Percentiles rank a stretch among this genome's conserved stretches.
phyloP scores from a whole-genome alignment of 2,329 filamentous ascomycete genomes.

The Aureobasidium sp. region DNA sequence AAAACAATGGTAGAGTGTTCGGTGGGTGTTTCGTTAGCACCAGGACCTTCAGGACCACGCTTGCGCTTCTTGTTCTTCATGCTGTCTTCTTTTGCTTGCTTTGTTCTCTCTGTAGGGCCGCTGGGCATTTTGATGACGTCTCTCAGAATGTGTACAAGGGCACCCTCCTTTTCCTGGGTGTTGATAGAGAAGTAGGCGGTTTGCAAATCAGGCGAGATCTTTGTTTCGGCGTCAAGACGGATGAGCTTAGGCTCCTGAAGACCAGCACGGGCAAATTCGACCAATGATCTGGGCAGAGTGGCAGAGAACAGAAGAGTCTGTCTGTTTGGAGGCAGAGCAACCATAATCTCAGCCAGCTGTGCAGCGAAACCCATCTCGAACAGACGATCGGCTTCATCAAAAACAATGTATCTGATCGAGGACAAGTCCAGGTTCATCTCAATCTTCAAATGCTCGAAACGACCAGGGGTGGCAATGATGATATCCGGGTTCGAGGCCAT shows the following conservation, averaged over 20 bases:
- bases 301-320: constrained; percentile 95
- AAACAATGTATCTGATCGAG: constrained; percentile 88
- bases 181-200: constrained; percentile 94
- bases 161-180: constrained; percentile 86
- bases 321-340: constrained; percentile 72
- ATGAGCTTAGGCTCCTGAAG: constrained; percentile 87
- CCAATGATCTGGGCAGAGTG: constrained; percentile 84
- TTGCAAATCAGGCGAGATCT: constrained; percentile 88
- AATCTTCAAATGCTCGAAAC: constrained; percentile 92
- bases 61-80: constrained; percentile 62
- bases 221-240: constrained; percentile 86
- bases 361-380: constrained; percentile 99
- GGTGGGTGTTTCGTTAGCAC: constrained; percentile 62
- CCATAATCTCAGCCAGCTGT: constrained; percentile 86
- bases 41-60: constrained; percentile 40
- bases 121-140: constrained; percentile 88
- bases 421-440: constrained; percentile 92
- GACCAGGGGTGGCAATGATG: constrained; percentile 76
- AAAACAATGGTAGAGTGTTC: constrained; percentile 93
- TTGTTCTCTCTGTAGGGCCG: constrained; percentile 48
- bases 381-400: constrained; percentile 91
- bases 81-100: constrained; percentile 36
- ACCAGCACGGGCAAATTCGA: constrained; percentile 91
- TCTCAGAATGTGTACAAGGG: constrained; percentile 77
- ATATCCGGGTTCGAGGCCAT: constrained; percentile 97